Evolutionary conservation across 2,329 filamentous ascomycete genomes (phyloP), one percentile per base, ranked within the genome.

Genomic region (Gaeumannomyces tritici): DNA sequence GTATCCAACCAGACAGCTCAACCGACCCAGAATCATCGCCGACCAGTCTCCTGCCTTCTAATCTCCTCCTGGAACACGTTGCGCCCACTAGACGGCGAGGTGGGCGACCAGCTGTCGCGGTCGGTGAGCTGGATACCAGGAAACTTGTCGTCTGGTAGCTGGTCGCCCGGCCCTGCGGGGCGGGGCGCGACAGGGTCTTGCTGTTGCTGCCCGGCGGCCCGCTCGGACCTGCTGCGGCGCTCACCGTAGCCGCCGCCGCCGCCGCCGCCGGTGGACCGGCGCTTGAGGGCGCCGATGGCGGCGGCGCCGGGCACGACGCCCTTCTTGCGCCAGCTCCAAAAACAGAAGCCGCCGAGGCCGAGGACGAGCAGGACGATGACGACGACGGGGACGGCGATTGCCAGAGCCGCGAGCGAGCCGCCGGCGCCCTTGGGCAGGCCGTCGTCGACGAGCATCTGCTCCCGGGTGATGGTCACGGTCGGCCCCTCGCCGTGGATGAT

Each of bases 41-140:
- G 12, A 9, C 56, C 56, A 9, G 56, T 54, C 21, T 71, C 70
- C 67, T 76, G 74, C 63, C 74, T 67, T 65, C 67, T 66, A 33
- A 76, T 63, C 67, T 76, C 74, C 62, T 74, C 72, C 55, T 73
- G 69, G 63, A 76, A 76, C n/a, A 74, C 69, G 42, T 75, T 75
- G 31, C 63, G 63, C 54, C 69, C 69, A 3, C 56, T n/a, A 13
- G 27, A 24, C 59, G 51, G 42, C 27, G 42, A 61, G 28, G 67
- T 70, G 7, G 69, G 69, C 60, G 68, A 70, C 70, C 71, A 73
- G 61, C 69, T 71, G 24, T 70, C 70, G 12, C 70, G 65, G 62
- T 72, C 68, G 29, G 69, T 71, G 26, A 75, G 63, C 67, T 72
- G 66, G 26, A 74, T 70, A 11, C 68, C 69, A 1, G 59, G 56